Evolutionary conservation across 1,139 yeast genomes (phyloP).

Genomic region (Arxiozyma heterogenica): DNA sequence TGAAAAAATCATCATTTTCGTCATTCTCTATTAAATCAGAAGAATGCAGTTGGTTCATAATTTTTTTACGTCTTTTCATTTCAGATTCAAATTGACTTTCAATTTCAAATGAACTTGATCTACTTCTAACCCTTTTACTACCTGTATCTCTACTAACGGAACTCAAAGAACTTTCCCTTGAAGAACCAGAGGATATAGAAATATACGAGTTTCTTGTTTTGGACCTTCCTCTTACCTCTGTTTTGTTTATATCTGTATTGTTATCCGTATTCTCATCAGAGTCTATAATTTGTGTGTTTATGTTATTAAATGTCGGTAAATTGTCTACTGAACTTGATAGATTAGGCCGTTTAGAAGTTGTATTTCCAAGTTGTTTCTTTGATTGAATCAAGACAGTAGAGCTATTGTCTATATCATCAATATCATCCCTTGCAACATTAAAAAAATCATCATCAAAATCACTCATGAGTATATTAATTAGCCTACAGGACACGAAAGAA

Average conservation of each 20-base stretch:
- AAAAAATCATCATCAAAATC: constrained; percentile 18
- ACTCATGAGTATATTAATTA: constrained; percentile 1
- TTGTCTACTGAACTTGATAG: background rate
- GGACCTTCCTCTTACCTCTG: background rate
- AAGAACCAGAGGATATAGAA: background rate
- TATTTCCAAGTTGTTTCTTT: background rate
- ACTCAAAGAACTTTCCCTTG: background rate
- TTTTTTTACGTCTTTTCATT: background rate
- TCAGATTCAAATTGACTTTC: background rate
- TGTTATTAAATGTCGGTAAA: background rate
- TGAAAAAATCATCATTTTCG: constrained; percentile 28
- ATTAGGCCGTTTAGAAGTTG: background rate
- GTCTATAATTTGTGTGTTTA: background rate
- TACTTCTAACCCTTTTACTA: background rate
- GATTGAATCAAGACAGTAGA: background rate
- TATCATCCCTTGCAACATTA: constrained; percentile 8
- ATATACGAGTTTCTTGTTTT: background rate
- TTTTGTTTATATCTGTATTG: no score
- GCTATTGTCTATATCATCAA: background rate
- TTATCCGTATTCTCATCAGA: background rate
- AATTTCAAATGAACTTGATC: background rate
- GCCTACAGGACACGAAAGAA: no score
- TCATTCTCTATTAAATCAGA: constrained; percentile 8
- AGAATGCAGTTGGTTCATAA: background rate
- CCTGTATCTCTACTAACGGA: background rate